Evolutionary conservation across 2,329 filamentous ascomycete genomes (phyloP), one percentile per base, ranked within the genome.

Genomic region (Fusarium duplospermum): DNA sequence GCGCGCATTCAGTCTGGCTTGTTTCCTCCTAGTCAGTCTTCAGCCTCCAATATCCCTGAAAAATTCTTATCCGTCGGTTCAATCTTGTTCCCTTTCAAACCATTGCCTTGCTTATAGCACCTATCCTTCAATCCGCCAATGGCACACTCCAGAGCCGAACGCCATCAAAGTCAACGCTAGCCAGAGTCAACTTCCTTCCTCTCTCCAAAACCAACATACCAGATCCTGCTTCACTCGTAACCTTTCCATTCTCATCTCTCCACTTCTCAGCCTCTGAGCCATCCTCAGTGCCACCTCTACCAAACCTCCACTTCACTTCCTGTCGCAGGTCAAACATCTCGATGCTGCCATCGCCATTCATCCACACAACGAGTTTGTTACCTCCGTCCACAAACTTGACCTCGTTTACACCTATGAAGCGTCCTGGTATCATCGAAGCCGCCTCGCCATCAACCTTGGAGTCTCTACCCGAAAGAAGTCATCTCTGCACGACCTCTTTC

Each of bases 221-320:
- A n/a, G 27, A 13, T 0, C 71, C 56, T 1, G 22, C 40, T 18
- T 33, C 14, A 7, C 67, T 73, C 2, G 71, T 71, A 1, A 62
- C 54, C 42, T 73, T 73, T 1, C 71, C 71, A 45, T 60, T 20
- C 13, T 57, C 56, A 33, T 74, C 24, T 22, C 71, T 64, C 71
- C 71, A 73, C 27, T 57, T 64, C 6, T 29, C 56, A 33, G 56
- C 27, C 2, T 60, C 45, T 4, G 56, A 36, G 1, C 50, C 60
- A 20, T 62, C 67, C 18, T 71, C 71, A 6, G 67, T 74, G 2
- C 71, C 71, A 2, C 71, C 71, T 56, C 71, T 59, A 3, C 59
- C 31, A 54, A 73, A 64, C 14, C 71, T 60, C 71, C 71, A 74
- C 18, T 73, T 73, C 1, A 62, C 50, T 2, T 71, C 27, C 7